Percentiles rank a stretch among this genome's conserved stretches.
Evolutionary conservation across 305 asterid genomes (phyloP).

Genomic region (Fraxinus sp.): DNA sequence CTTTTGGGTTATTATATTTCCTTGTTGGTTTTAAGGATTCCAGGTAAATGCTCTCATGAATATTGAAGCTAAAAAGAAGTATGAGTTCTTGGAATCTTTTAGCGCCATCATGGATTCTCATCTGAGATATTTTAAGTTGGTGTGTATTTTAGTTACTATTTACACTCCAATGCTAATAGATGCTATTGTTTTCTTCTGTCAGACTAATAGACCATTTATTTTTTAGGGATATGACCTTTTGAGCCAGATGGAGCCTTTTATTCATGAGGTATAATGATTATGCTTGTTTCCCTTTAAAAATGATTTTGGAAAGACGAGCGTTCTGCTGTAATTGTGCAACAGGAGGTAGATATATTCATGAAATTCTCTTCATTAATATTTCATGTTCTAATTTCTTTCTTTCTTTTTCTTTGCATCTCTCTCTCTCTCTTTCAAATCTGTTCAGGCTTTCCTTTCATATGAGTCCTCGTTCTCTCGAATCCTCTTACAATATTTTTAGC

Average conservation of each 20-base stretch:
- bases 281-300: constrained; percentile 13
- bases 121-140: constrained; percentile 90
- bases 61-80: constrained; percentile 91
- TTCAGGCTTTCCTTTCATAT: not conserved
- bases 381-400: not conserved
- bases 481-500: not conserved
- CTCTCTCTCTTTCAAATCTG: not conserved
- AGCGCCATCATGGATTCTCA: constrained; percentile 99
- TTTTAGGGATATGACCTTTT: constrained; percentile 79
- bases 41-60: constrained; percentile 89
- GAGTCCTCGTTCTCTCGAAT: not conserved
- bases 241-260: constrained; percentile 90
- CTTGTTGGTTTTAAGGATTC: constrained; percentile 50
- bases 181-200: constrained; percentile 24
- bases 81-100: constrained; percentile 89
- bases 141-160: constrained; percentile 30
- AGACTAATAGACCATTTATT: constrained; percentile 27
- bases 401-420: not conserved
- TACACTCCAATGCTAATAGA: constrained; percentile 16
- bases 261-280: constrained; percentile 72
- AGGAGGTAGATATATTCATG: constrained; percentile 1
- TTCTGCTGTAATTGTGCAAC: not conserved
- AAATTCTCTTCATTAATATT: constrained; percentile 5
- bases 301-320: constrained; percentile 20
- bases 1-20: constrained; percentile 35